Percentiles rank a stretch among this genome's conserved stretches.
Conservation (phyloP, 345 rosid species). For the Excoecaria cochinchinensis region DNA sequence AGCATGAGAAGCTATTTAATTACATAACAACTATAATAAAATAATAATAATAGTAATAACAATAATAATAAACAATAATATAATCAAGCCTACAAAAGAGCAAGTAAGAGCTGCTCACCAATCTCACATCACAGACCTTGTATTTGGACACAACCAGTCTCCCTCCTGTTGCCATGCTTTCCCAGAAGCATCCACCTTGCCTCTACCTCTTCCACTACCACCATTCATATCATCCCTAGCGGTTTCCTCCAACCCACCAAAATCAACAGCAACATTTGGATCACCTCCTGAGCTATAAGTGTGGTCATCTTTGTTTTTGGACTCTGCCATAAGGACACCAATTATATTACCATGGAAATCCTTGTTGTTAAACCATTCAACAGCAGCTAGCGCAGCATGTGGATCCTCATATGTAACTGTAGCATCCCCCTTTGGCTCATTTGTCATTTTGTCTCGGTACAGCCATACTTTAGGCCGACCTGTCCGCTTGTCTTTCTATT, state of each 20-base stretch:
- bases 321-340: slow-evolving; percentile 81
- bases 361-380: slow-evolving; percentile 96
- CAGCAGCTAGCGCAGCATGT: slow-evolving; percentile 94
- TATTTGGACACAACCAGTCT: slow-evolving; percentile 98
- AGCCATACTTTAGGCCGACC: slow-evolving; percentile 93
- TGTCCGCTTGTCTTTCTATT: slow-evolving; percentile 85
- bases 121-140: slow-evolving; percentile 99
- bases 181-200: slow-evolving; percentile 67
- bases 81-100: slow-evolving; percentile 39
- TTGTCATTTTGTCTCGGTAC: slow-evolving; percentile 78
- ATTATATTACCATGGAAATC: slow-evolving; percentile 84
- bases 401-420: slow-evolving; percentile 97
- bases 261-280: slow-evolving; percentile 36
- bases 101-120: slow-evolving; percentile 97
- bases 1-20: slow-evolving; percentile 25
- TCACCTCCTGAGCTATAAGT: slow-evolving; percentile 31
- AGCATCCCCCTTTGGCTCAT: slow-evolving; percentile 97
- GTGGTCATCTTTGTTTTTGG: slow-evolving; percentile 55
- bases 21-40: slow-evolving; percentile 11
- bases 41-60: background rate
- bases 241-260: slow-evolving; percentile 49
- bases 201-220: slow-evolving; percentile 71
- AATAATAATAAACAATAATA: background rate
- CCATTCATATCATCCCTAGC: slow-evolving; percentile 49
- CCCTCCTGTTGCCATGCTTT: slow-evolving; percentile 97